phyloP scores from a whole-genome alignment of 345 rosid species.

The Pistacia atlantica region DNA sequence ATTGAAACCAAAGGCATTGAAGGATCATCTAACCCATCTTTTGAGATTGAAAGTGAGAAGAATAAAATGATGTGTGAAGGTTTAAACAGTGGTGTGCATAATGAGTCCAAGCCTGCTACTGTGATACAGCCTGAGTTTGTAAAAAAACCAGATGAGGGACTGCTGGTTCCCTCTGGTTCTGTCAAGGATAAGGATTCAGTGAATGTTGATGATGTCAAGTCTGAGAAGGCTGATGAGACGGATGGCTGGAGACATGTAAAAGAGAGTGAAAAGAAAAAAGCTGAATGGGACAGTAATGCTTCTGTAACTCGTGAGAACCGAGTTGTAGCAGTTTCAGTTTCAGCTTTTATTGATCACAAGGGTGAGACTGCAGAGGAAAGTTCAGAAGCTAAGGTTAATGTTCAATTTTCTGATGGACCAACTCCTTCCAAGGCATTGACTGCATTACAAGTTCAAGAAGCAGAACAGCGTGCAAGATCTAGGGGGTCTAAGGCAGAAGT shows the following conservation, averaged over 20 bases:
- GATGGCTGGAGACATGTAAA: slow-evolving; percentile 13
- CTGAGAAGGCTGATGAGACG: slow-evolving; percentile 37
- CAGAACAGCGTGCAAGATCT: slow-evolving; percentile 31
- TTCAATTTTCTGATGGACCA: slow-evolving; percentile 18
- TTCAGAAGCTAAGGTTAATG: slow-evolving; percentile 25
- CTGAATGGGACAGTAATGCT: slow-evolving; percentile 24
- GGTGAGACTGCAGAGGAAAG: slow-evolving; percentile 36
- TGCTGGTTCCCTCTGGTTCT: slow-evolving; percentile 24
- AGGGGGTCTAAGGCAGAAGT: slow-evolving; percentile 42
- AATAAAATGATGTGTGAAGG: slow-evolving; percentile 20
- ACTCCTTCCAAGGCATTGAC: slow-evolving; percentile 20
- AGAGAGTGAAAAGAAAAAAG: slow-evolving; percentile 26
- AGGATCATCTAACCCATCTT: slow-evolving; percentile 23
- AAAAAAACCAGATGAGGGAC: slow-evolving; percentile 28
- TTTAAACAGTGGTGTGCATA: slow-evolving; percentile 13
- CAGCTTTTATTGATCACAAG: slow-evolving; percentile 27
- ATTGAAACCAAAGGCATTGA: slow-evolving; percentile 29
- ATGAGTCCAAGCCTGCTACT: slow-evolving; percentile 32
- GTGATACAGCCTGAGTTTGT: slow-evolving; percentile 26
- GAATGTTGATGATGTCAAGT: slow-evolving; percentile 30
- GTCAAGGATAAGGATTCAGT: slow-evolving; percentile 23
- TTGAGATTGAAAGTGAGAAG: slow-evolving; percentile 24
- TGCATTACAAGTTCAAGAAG: slow-evolving; percentile 20
- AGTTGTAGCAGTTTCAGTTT: slow-evolving; percentile 18
- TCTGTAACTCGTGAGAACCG: slow-evolving; percentile 5